Evolutionary conservation across 345 rosid genomes (phyloP), one percentile per base, ranked within the genome.

Genomic region (Brassica juncea): DNA sequence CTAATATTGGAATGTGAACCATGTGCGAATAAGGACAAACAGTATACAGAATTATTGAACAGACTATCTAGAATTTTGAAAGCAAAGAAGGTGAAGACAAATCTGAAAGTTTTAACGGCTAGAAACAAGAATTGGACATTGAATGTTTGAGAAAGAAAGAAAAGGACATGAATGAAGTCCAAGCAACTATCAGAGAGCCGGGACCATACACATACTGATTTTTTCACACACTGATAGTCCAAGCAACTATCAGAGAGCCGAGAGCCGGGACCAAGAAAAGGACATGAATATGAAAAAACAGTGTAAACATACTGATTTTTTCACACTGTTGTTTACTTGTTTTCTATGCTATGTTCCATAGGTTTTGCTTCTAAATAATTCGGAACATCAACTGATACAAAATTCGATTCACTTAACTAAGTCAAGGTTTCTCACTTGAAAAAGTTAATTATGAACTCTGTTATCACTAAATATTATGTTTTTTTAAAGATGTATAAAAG

Each of bases 111-210:
- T 35, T 34, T 25, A 34, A 21, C 49, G 47, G 31, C 61, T 30
- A 57, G 27, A 57, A 65, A 78, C 52, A 57, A 55, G 82, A 66
- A 30, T 72, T 66, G 14, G 72, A 78, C 66, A 77, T 16, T 62
- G 5, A 47, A 67, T 27, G 66, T 19, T 47, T 10, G 14, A 35
- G 49, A 65, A 34, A 34, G 25, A 64, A 65, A 65, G 12, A 52
- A 23, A 32, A 6, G 25, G 8, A 62, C 19, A 77, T 63, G 9
- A 70, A 63, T 62, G 70, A 31, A 54, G 4, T 77, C 71, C 76
- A 63, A 70, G 55, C 28, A 19, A 19, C 35, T 78, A 72, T 72
- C 73, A 57, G 68, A 71, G 27, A 66, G 16, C 58, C 12, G 2
- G 4, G 70, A 49, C 74, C 75, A 61, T 35, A 6, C 8, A 39